Conservation (phyloP, 495 filamentous ascomycete species). For the Neurospora tetraspora region DNA sequence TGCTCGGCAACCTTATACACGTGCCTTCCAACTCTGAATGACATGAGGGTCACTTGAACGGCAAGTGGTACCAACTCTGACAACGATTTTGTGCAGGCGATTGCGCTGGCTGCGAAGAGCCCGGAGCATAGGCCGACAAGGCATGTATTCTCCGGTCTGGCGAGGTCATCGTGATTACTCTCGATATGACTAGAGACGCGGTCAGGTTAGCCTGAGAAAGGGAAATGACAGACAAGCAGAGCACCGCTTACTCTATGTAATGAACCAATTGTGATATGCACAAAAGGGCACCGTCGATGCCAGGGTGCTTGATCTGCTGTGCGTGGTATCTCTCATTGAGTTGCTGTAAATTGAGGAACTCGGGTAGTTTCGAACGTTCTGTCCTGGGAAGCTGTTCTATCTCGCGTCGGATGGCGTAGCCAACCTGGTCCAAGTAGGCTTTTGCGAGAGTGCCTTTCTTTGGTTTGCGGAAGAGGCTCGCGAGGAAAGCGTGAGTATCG, state of each 20-base stretch:
- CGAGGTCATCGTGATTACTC: slow-evolving; percentile 35
- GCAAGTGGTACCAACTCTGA: slow-evolving; percentile 57
- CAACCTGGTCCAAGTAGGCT: slow-evolving; percentile 54
- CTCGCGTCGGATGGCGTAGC: slow-evolving; percentile 54
- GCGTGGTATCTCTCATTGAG: slow-evolving; percentile 58
- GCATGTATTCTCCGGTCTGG: slow-evolving; percentile 32
- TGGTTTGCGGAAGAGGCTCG: slow-evolving; percentile 45
- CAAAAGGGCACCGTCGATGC: slow-evolving; percentile 56
- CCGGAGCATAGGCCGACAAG: slow-evolving; percentile 63
- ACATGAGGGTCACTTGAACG: slow-evolving; percentile 59
- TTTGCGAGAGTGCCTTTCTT: slow-evolving; percentile 55
- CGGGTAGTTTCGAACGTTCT: slow-evolving; percentile 52
- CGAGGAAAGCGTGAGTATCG: slow-evolving; percentile 58
- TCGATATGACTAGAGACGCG: slow-evolving; percentile 29
- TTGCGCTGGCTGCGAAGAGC: slow-evolving; percentile 59
- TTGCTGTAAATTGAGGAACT: slow-evolving; percentile 59
- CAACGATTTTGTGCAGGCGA: slow-evolving; percentile 58
- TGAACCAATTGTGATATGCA: slow-evolving; percentile 63
- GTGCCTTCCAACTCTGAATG: slow-evolving; percentile 59
- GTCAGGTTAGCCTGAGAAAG: slow-evolving; percentile 11
- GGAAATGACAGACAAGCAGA: background rate
- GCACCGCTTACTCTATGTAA: slow-evolving; percentile 59
- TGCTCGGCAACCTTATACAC: slow-evolving; percentile 42
- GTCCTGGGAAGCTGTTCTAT: slow-evolving; percentile 48
- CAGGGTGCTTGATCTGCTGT: slow-evolving; percentile 46